phyloP scores from a whole-genome alignment of 2,329 filamentous ascomycete genomes.

The Pochonia chlamydosporia region DNA sequence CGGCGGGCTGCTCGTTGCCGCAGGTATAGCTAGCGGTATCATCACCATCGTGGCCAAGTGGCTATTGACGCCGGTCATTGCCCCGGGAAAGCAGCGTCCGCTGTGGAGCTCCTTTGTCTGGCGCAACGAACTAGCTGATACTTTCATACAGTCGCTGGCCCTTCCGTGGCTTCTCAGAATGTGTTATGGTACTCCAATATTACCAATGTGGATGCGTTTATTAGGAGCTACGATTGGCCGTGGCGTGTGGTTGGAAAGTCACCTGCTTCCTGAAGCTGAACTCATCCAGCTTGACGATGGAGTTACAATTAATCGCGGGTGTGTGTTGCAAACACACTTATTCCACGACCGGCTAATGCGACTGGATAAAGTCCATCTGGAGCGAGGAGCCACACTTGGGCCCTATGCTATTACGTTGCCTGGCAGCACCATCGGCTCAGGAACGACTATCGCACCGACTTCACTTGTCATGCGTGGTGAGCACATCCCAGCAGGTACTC shows the following conservation, averaged over 20 bases:
- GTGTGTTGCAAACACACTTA: slow-evolving; percentile 15
- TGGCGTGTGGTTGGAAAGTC: slow-evolving; percentile 17
- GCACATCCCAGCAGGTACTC: slow-evolving; percentile 13
- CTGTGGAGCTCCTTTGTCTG: slow-evolving; percentile 18
- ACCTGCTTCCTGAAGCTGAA: slow-evolving; percentile 16
- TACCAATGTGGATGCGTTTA: slow-evolving; percentile 12
- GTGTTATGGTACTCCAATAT: slow-evolving; percentile 14
- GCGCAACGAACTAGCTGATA: slow-evolving; percentile 47
- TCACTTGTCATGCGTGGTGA: slow-evolving; percentile 17
- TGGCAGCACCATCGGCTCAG: slow-evolving; percentile 12
- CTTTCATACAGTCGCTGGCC: slow-evolving; percentile 42
- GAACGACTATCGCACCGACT: slow-evolving; percentile 13
- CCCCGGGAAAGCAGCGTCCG: slow-evolving; percentile 12
- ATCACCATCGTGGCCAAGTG: slow-evolving; percentile 14
- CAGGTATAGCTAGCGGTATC: slow-evolving; percentile 3
- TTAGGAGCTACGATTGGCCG: slow-evolving; percentile 14
- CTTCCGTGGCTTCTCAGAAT: slow-evolving; percentile 11
- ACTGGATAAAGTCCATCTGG: slow-evolving; percentile 13
- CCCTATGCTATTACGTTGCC: slow-evolving; percentile 14
- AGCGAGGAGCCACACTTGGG: slow-evolving; percentile 13
- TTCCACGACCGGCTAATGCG: slow-evolving; percentile 19
- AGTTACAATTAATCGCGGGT: slow-evolving; percentile 14
- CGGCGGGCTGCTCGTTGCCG: slow-evolving; percentile 5
- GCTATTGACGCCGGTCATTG: slow-evolving; percentile 13
- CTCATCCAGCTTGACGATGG: slow-evolving; percentile 12